A percentile compares a stretch with the other conserved stretches of the same genome.
Evolutionary conservation across 805 yeast species (phyloP).

Genomic region (Spathaspora passalidarum): DNA sequence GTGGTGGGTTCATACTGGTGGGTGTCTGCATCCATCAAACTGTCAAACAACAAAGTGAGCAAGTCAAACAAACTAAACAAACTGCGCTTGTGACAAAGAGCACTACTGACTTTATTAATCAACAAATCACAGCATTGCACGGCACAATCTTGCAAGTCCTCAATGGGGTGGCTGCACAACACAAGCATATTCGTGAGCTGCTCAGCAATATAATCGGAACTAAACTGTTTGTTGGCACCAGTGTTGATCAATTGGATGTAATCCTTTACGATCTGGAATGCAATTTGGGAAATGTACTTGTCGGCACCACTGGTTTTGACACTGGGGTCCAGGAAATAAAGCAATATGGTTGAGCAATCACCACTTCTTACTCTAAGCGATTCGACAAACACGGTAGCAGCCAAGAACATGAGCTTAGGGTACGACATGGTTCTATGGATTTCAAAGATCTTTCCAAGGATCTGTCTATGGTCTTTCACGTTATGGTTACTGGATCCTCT

Average conservation of each 20-base stretch:
- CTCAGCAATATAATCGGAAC: conserved; percentile 53
- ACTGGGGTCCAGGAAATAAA: conserved; percentile 85
- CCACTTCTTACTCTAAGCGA: conserved; percentile 75
- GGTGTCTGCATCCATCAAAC: conserved; percentile 78
- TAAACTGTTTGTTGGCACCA: conserved; percentile 54
- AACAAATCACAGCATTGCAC: conserved; percentile 70
- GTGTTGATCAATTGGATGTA: conserved; percentile 51
- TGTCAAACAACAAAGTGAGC: conserved; percentile 70
- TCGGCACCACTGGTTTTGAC: conserved; percentile 60
- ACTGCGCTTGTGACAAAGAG: conserved; percentile 71
- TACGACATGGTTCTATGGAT: conserved; percentile 56
- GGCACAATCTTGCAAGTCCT: conserved; percentile 74
- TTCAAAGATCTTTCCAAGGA: conserved; percentile 49
- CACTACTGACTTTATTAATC: conserved; percentile 65
- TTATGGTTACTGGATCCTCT: conserved; percentile 85
- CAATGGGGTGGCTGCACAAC: conserved; percentile 74
- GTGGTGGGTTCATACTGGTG: conserved; percentile 85
- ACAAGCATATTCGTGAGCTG: conserved; percentile 69
- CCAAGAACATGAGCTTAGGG: conserved; percentile 81
- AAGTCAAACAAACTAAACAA: conserved; percentile 80
- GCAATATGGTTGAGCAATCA: conserved; percentile 70
- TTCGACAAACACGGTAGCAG: conserved; percentile 80
- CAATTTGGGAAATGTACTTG: conserved; percentile 62
- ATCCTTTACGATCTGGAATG: conserved; percentile 55
- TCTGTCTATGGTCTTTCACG: conserved; percentile 69